Evolutionary conservation across 2,329 filamentous ascomycete species (phyloP), one percentile per base, ranked within the genome.

Genomic region (Acrocalymma vagum): DNA sequence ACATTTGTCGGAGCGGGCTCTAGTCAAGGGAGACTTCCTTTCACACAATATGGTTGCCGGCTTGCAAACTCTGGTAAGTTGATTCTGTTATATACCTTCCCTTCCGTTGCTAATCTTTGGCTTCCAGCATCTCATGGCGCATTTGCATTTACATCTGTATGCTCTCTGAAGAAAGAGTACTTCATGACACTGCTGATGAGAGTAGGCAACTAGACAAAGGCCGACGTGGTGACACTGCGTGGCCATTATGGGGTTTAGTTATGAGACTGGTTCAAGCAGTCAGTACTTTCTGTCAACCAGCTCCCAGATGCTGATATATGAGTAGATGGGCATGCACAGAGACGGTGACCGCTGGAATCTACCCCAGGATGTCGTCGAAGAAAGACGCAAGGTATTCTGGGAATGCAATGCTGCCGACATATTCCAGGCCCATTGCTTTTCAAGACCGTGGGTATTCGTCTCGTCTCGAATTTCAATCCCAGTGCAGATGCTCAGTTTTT

Each of bases 401-500:
- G 36, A 39, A 32, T 39, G 36, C 22, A 39, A 39, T 24, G 36
- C 36, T 8, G 36, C 36, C 9, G 36, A 39, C 9, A 24, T 39
- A 6, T 39, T 39, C n/a, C 36, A 39, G 13, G 36, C 36, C 3
- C 36, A 39, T 29, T 39, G 36, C 22, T 39, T 39, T 23, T 39
- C 36, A 13, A 31, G 36, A 26, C 36, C 36, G 36, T 39, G 17
- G 16, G 36, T 39, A 14, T 3, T 9, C 9, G 5, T n/a, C 5
- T 13, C 9, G n/a, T n/a, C n/a, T n/a, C n/a, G n/a, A n/a, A n/a
- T n/a, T n/a, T n/a, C n/a, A n/a, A n/a, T n/a, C n/a, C n/a, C n/a
- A n/a, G n/a, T n/a, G n/a, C n/a, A n/a, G n/a, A n/a, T n/a, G n/a
- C n/a, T n/a, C 15, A 7, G 28, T 20, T 7, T 3, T 6, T 16